Base-by-base conservation (phyloP, 2,329 filamentous ascomycete genomes). In the Didymella arachidicola region DNA sequence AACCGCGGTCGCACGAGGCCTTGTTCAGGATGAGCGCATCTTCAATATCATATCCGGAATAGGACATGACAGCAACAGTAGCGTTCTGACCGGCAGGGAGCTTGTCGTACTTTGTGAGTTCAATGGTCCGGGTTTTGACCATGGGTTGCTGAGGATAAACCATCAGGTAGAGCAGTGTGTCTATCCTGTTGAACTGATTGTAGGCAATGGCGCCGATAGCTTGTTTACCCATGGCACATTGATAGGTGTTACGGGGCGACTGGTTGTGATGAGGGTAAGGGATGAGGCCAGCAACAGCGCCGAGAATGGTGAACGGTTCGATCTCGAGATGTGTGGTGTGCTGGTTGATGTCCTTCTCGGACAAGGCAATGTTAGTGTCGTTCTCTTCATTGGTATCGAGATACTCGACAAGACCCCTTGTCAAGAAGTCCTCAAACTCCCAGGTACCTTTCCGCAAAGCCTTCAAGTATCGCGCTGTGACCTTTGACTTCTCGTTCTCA, bases 201-300 rank as follows among this genome's bases (percentile, higher is more conserved):
- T 97, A 96, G 16, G 94, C 95, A 74, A 99, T 98, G 32, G 94
- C 93, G 32, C 95, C 95, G 75, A 99, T 98, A 38, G 95, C 95
- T 90, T 99, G 95, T 81, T 99, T 99, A 86, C 95, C 95, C 95
- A 99, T 99, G 79, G 95, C 95, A 80, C 94, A 97, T 83, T 98
- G 94, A 73, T 99, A 99, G 0, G 95, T 99, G 76, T 99, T 99
- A 84, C 95, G 86, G 10, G 95, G 95, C 16, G 96, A 99, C 77
- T 99, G 95, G 78, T 99, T 99, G 82, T 99, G 95, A 77, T 99
- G 95, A 8, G 95, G 95, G 73, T 98, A 99, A 4, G 95, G 95
- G 75, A 99, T 99, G 36, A 99, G 83, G 42, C 95, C 95, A 38
- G 95, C 95, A 26, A 99, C 95, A 45, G 95, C 95, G 26, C 95